Conservation (phyloP, 1,284 basidiomycete genomes). For the Malassezia equina region DNA sequence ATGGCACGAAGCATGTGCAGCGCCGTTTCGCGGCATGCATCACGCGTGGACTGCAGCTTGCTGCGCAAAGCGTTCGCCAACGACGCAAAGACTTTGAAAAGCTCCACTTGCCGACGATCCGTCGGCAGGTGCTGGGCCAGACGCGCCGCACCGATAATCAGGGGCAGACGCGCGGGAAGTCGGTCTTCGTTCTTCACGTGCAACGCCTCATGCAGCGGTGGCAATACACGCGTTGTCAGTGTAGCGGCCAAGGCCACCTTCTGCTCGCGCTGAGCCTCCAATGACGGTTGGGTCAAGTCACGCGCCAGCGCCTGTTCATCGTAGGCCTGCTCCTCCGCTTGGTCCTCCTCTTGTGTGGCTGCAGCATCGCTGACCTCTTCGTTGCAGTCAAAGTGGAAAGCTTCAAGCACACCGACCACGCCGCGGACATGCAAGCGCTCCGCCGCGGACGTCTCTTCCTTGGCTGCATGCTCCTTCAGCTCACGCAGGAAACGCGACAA, state of each 20-base stretch:
- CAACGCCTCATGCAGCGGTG: conserved; percentile 41
- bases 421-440: conserved; percentile 60
- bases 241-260: conserved; percentile 13
- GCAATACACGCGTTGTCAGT: conserved; percentile 25
- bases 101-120: conserved; percentile 54
- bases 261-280: not conserved
- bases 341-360: conserved; percentile 54
- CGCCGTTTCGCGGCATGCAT: conserved; percentile 73
- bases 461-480: conserved; percentile 28
- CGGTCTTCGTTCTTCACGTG: conserved; percentile 62
- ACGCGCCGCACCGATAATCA: conserved; percentile 76
- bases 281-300: not conserved
- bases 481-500: conserved; percentile 73
- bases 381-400: conserved; percentile 66
- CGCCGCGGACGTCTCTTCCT: conserved; percentile 8
- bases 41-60: conserved; percentile 85
- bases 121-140: conserved; percentile 72
- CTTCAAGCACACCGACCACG: conserved; percentile 74
- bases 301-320: conserved; percentile 5
- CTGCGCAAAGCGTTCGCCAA: conserved; percentile 79
- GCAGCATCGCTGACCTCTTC: conserved; percentile 47
- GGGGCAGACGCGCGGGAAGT: conserved; percentile 63
- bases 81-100: conserved; percentile 68
- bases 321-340: conserved; percentile 17
- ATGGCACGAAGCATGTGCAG: conserved; percentile 69